Conservation (phyloP, 148 eudicot genomes). For the Nyssa sinensis region DNA sequence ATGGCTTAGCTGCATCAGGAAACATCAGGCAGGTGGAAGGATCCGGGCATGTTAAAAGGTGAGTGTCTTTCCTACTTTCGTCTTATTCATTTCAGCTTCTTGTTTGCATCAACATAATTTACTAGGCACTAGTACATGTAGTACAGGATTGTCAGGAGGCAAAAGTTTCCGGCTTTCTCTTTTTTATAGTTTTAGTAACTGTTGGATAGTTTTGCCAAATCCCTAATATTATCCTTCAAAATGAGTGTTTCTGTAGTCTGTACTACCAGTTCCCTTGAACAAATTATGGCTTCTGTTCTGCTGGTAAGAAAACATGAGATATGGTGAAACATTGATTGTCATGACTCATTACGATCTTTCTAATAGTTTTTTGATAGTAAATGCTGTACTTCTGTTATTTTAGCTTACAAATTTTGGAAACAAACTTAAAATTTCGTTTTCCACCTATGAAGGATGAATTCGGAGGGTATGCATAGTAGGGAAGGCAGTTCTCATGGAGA, state of each 20-base stretch:
- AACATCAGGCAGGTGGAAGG: slow-evolving; percentile 24
- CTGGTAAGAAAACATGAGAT: not conserved
- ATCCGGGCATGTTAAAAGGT: slow-evolving; percentile 47
- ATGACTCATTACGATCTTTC: not conserved
- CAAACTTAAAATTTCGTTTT: slow-evolving; percentile 9
- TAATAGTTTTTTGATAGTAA: slow-evolving; percentile 6
- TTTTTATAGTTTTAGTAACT: not conserved
- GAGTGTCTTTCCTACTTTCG: slow-evolving; percentile 13
- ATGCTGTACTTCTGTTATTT: slow-evolving; percentile 8
- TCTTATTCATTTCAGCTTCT: not conserved
- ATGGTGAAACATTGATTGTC: not conserved
- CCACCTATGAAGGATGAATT: too few relatives aligned
- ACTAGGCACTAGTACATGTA: not conserved
- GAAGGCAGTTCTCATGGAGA: slow-evolving; percentile 46
- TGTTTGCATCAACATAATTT: not conserved
- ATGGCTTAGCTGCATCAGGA: slow-evolving; percentile 21
- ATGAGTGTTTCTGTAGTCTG: not conserved
- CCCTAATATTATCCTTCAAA: not conserved
- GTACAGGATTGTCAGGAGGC: not conserved
- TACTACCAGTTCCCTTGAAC: slow-evolving; percentile 6
- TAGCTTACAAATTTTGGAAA: not conserved
- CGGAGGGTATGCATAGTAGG: slow-evolving; percentile 24
- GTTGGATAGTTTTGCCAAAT: too few relatives aligned
- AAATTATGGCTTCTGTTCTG: not conserved
- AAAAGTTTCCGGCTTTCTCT: not conserved